Evolutionary conservation across 805 yeast species (phyloP).

Genomic region (Suhomyces kilbournensis): DNA sequence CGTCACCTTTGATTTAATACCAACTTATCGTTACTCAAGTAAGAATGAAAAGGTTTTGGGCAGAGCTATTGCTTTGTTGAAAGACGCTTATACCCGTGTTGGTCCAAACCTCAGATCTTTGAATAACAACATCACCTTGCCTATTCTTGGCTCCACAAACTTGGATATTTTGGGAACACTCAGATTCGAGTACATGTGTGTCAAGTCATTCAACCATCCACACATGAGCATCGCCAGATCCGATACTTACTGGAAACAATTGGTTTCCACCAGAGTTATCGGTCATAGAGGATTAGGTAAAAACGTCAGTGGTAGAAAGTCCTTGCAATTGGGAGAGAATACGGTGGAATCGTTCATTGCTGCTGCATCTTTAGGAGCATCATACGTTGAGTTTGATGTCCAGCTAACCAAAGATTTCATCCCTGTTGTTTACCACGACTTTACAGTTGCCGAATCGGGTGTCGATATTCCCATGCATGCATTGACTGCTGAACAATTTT

Average conservation of each 20-base stretch:
- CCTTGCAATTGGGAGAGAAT: constrained; percentile 91
- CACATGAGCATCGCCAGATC: constrained; percentile 62
- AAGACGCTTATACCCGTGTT: constrained; percentile 59
- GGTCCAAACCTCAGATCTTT: constrained; percentile 68
- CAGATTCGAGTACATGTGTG: constrained; percentile 69
- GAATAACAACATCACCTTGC: constrained; percentile 62
- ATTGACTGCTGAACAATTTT: constrained; percentile 83
- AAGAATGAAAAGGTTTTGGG: constrained; percentile 55
- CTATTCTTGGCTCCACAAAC: constrained; percentile 69
- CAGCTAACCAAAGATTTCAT: constrained; percentile 87
- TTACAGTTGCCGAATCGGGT: constrained; percentile 91
- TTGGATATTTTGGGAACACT: constrained; percentile 76
- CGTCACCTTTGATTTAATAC: constrained; percentile 81
- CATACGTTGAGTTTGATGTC: constrained; percentile 95
- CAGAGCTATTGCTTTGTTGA: constrained; percentile 75
- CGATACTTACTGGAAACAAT: constrained; percentile 87
- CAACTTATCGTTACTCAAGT: constrained; percentile 64
- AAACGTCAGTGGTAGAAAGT: constrained; percentile 65
- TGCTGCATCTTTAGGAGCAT: constrained; percentile 94
- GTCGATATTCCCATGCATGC: constrained; percentile 96
- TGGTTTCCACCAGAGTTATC: constrained; percentile 84
- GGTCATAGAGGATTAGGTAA: constrained; percentile 97
- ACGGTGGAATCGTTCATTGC: constrained; percentile 94
- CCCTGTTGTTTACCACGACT: constrained; percentile 94
- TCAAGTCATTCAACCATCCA: constrained; percentile 71